These are phyloP conservation scores for Thalia dealbata DNA, from an alignment of 176 grass and related monocot species.

Conservation along the genomic window DNA sequence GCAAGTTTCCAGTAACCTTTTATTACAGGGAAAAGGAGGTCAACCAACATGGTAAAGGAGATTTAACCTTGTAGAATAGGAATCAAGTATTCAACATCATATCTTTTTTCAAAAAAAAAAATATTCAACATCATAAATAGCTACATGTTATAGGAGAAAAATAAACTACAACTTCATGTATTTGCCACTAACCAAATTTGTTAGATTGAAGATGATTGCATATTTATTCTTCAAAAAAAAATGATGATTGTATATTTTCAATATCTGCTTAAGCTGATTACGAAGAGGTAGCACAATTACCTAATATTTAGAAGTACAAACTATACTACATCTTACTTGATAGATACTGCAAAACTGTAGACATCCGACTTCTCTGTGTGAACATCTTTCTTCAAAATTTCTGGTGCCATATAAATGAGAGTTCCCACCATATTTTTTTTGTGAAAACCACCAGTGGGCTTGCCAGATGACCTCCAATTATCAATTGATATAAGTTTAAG, in stretches of 20 bases:
- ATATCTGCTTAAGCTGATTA: background rate
- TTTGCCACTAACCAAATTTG: no score
- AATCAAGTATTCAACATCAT: background rate
- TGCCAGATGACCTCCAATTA: constrained; percentile 94
- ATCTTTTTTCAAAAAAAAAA: no score
- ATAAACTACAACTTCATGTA: no score
- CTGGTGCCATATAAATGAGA: constrained; percentile 97
- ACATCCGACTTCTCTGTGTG: constrained; percentile 95
- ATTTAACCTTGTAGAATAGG: background rate
- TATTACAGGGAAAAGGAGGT: background rate
- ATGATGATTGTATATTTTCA: background rate
- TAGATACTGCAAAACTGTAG: constrained; percentile 83
- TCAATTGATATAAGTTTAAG: constrained; percentile 69
- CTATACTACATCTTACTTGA: constrained; percentile 75
- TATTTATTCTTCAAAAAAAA: no score
- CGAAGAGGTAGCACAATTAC: background rate
- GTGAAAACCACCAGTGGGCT: constrained; percentile 91
- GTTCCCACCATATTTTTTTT: constrained; percentile 98
- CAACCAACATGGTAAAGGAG: background rate
- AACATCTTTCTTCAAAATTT: constrained; percentile 90
- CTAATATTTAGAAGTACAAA: constrained; percentile 3
- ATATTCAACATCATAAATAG: background rate
- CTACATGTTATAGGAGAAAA: background rate
- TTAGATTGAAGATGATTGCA: no score
- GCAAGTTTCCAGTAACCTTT: no score